These are phyloP conservation scores for Citrullus colocynthis DNA, from an alignment of 306 rosid species.

Conservation along the genomic window DNA sequence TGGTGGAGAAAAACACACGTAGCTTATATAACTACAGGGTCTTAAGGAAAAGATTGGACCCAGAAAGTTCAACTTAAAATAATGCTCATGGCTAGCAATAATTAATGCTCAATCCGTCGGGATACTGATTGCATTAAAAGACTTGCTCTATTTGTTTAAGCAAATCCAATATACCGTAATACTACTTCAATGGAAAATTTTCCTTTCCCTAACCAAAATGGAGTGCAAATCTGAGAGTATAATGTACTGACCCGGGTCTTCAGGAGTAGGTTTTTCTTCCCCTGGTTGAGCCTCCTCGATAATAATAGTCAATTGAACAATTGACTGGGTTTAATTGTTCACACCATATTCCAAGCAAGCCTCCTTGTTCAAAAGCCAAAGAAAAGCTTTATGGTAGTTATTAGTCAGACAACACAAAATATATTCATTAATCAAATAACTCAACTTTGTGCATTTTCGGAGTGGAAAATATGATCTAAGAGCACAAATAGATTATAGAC, in stretches of 20 bases:
- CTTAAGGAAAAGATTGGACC: not conserved
- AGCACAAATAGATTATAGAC: not conserved
- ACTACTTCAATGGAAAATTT: not conserved
- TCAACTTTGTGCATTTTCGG: not conserved
- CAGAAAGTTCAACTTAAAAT: not conserved
- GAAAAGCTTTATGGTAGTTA: not conserved
- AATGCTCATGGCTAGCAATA: not conserved
- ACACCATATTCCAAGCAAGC: not conserved
- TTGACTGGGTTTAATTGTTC: not conserved
- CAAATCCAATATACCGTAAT: not conserved
- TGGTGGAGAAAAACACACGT: not conserved
- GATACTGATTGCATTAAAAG: not conserved
- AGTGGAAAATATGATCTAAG: not conserved
- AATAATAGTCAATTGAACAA: not conserved
- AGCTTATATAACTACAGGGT: not conserved
- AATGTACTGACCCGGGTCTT: not conserved
- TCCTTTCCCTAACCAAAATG: not conserved
- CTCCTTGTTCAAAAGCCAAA: conserved; percentile 1
- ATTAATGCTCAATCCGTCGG: not conserved
- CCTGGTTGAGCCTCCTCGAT: not conserved
- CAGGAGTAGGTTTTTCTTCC: not conserved
- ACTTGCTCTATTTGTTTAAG: not conserved
- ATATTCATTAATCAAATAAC: not conserved
- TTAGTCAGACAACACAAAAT: not conserved
- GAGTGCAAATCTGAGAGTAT: not conserved